Evolutionary conservation across 1,139 yeast species (phyloP).

Genomic region (Geotrichum cucujoidarum): DNA sequence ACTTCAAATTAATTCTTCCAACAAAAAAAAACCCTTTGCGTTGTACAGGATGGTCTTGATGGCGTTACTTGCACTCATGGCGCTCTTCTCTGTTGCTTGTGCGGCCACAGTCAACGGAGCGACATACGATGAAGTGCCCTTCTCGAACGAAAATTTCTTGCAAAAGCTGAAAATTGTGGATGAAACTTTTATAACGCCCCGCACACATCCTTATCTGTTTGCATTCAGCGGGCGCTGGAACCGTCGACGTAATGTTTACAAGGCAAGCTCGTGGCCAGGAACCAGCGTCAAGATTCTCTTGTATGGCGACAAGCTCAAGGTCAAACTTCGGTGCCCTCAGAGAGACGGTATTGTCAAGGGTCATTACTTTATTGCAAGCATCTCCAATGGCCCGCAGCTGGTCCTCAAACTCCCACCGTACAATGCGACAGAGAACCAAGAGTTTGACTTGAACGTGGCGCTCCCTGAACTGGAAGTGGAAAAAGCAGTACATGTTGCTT

Average conservation of each 20-base stretch:
- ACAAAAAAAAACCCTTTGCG: too few relatives aligned
- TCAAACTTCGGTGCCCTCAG: conserved; percentile 13
- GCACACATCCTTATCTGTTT: conserved; percentile 19
- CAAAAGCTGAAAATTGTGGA: too few relatives aligned
- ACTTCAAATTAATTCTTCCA: too few relatives aligned
- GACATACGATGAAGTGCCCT: too few relatives aligned
- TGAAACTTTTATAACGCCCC: conserved; percentile 17
- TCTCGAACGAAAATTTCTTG: too few relatives aligned
- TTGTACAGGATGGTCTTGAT: too few relatives aligned
- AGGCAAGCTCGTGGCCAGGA: conserved; percentile 22
- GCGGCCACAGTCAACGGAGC: too few relatives aligned
- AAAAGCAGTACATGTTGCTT: not conserved
- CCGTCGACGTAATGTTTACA: conserved; percentile 18
- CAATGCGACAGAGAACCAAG: conserved; percentile 16
- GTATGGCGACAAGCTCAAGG: conserved; percentile 18
- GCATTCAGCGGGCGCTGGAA: conserved; percentile 27
- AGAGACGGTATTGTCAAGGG: conserved; percentile 11
- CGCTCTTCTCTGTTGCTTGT: too few relatives aligned
- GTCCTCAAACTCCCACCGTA: conserved; percentile 16
- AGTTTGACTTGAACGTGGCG: conserved; percentile 18
- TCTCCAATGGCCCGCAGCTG: conserved; percentile 16
- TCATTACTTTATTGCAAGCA: conserved; percentile 13
- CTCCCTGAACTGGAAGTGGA: conserved; percentile 8
- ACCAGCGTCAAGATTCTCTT: conserved; percentile 19
- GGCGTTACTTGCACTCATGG: too few relatives aligned